Evolutionary conservation across 371 early-diverging fungal genomes (phyloP).

Genomic region (Nosema granulosis): DNA sequence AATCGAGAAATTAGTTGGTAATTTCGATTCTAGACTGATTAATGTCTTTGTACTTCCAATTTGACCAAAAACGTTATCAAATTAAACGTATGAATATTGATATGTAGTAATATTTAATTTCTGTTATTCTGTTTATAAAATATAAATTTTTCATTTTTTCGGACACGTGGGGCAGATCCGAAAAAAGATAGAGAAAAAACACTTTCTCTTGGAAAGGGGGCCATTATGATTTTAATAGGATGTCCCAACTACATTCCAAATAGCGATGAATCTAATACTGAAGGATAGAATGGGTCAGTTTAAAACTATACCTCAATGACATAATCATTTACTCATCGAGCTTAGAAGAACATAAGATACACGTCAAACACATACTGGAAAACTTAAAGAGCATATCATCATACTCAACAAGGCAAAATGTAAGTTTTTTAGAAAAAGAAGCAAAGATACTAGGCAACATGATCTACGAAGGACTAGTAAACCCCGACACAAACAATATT

Average conservation of each 20-base stretch:
- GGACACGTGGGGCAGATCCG: no score
- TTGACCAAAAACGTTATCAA: no score
- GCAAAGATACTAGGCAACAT: constrained; percentile 43
- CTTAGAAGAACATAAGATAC: constrained; percentile 31
- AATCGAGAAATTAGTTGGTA: no score
- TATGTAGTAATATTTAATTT: no score
- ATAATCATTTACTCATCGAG: constrained; percentile 23
- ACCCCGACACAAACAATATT: constrained; percentile 34
- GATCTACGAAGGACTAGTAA: neutral
- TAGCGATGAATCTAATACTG: constrained; percentile 36
- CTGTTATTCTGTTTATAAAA: no score
- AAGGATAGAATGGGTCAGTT: neutral
- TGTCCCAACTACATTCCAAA: constrained; percentile 12
- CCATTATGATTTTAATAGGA: constrained; percentile 24
- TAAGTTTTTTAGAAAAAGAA: constrained; percentile 21
- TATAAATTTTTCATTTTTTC: no score
- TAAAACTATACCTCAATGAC: neutral
- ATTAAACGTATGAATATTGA: no score
- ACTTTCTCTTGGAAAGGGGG: constrained; percentile 61
- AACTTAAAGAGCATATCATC: neutral
- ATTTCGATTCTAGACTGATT: no score
- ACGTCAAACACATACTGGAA: constrained; percentile 11
- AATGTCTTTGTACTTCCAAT: no score
- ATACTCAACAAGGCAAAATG: constrained; percentile 26
- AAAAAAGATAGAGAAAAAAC: no score